Percentiles rank a stretch among this genome's conserved stretches.
These are phyloP conservation scores for Phyllosticta citribraziliensis DNA, from an alignment of 2,329 filamentous ascomycete species.

Conservation along the genomic window DNA sequence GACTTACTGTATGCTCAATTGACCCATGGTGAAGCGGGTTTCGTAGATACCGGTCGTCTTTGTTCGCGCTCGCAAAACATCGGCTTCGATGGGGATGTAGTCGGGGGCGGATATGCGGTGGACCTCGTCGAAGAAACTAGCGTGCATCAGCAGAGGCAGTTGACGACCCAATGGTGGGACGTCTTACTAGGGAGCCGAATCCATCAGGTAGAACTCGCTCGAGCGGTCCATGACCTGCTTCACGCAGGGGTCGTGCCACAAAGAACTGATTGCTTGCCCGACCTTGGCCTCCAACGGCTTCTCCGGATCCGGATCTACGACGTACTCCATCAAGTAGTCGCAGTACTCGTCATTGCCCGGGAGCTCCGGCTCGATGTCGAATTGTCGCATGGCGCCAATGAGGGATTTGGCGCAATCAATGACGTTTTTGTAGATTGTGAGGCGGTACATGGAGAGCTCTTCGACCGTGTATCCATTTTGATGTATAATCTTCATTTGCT, in stretches of 20 bases:
- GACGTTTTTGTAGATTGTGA: constrained; percentile 97
- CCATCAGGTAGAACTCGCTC: constrained; percentile 98
- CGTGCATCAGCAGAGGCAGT: constrained; percentile 13
- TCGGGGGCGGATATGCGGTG: constrained; percentile 71
- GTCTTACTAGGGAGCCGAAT: constrained; percentile 91
- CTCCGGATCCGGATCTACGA: constrained; percentile 82
- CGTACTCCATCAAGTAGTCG: constrained; percentile 76
- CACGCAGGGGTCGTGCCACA: constrained; percentile 86
- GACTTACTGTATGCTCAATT: constrained; percentile 93
- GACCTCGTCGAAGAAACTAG: constrained; percentile 92
- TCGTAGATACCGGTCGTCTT: constrained; percentile 99
- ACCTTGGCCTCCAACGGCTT: constrained; percentile 73
- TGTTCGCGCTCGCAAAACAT: constrained; percentile 88
- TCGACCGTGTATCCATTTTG: constrained; percentile 94
- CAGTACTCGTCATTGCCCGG: constrained; percentile 64
- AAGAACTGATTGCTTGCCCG: constrained; percentile 68
- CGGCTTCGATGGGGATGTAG: constrained; percentile 88
- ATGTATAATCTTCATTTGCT: constrained; percentile 99
- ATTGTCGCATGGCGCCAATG: constrained; percentile 84
- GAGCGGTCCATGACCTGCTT: constrained; percentile 81
- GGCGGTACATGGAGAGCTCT: constrained; percentile 84
- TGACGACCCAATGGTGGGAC: constrained; percentile 12
- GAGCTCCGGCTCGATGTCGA: constrained; percentile 69
- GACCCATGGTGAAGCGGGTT: constrained; percentile 96
- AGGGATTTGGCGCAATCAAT: constrained; percentile 93